These are phyloP conservation scores for Pyronema domesticum DNA, from an alignment of 495 filamentous ascomycete genomes.

Conservation along the genomic window DNA sequence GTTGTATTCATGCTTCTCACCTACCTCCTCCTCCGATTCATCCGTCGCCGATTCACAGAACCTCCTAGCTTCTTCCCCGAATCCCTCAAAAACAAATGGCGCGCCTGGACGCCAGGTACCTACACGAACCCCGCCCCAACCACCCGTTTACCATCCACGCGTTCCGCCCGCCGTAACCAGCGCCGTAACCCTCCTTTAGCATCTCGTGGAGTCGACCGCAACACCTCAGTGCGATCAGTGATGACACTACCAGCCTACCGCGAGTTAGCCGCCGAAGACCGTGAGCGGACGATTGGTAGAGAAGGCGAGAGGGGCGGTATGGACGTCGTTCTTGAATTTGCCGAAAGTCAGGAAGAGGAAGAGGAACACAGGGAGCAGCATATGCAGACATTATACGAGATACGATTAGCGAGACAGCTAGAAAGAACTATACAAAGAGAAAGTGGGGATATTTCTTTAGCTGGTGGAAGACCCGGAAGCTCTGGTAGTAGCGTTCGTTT, in stretches of 20 bases:
- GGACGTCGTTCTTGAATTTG: constrained; percentile 75
- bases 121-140: constrained; percentile 7
- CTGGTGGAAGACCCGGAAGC: background rate
- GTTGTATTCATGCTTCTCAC: constrained; percentile 24
- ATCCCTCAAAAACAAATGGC: constrained; percentile 43
- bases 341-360: constrained; percentile 50
- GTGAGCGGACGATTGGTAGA: constrained; percentile 71
- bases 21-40: constrained; percentile 32
- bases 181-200: constrained; percentile 6
- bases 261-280: constrained; percentile 35
- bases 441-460: constrained; percentile 28
- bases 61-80: constrained; percentile 42
- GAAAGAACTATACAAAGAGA: constrained; percentile 62
- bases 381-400: constrained; percentile 84
- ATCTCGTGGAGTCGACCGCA: constrained; percentile 44
- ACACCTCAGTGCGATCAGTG: constrained; percentile 73
- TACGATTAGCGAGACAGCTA: constrained; percentile 57
- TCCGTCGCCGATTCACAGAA: constrained; percentile 29
- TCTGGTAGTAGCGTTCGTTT: background rate
- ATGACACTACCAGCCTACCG: constrained; percentile 82
- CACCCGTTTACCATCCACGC: constrained; percentile 13
- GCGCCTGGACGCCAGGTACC: constrained; percentile 36
- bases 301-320: constrained; percentile 87
- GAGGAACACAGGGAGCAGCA: constrained; percentile 72
- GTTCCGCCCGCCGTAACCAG: constrained; percentile 9